Evolutionary conservation across 305 asterid species (phyloP).

Genomic region (Fraxinus platypoda): DNA sequence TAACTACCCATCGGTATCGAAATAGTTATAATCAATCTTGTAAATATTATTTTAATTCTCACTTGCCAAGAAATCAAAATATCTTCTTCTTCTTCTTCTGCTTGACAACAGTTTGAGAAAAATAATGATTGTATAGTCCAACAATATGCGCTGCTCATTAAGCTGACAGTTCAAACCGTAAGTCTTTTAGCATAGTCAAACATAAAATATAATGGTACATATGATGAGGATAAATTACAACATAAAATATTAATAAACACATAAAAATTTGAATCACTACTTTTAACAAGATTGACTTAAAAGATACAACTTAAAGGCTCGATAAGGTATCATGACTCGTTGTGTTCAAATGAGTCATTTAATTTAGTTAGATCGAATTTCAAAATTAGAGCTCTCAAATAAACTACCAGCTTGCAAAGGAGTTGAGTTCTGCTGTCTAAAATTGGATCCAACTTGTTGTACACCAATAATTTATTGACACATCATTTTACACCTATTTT

Average conservation of each 20-base stretch:
- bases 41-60: neutral
- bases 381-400: too few relatives aligned
- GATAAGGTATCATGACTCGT: neutral
- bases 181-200: neutral
- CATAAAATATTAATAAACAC: too few relatives aligned
- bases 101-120: neutral
- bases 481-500: too few relatives aligned
- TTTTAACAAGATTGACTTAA: neutral
- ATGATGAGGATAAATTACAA: neutral
- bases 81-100: neutral
- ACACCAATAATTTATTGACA: too few relatives aligned
- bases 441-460: too few relatives aligned
- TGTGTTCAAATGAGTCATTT: neutral
- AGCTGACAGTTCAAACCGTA: neutral
- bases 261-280: too few relatives aligned
- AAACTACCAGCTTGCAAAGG: neutral
- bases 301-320: neutral
- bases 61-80: neutral
- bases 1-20: neutral
- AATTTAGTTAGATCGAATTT: too few relatives aligned
- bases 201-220: too few relatives aligned
- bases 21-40: neutral
- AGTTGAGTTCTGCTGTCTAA: too few relatives aligned
- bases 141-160: neutral
- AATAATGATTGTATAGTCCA: neutral